Percentiles rank a stretch among this genome's conserved stretches.
Conservation (phyloP, 2,329 filamentous ascomycete genomes). For the Fusarium euwallaceae region DNA sequence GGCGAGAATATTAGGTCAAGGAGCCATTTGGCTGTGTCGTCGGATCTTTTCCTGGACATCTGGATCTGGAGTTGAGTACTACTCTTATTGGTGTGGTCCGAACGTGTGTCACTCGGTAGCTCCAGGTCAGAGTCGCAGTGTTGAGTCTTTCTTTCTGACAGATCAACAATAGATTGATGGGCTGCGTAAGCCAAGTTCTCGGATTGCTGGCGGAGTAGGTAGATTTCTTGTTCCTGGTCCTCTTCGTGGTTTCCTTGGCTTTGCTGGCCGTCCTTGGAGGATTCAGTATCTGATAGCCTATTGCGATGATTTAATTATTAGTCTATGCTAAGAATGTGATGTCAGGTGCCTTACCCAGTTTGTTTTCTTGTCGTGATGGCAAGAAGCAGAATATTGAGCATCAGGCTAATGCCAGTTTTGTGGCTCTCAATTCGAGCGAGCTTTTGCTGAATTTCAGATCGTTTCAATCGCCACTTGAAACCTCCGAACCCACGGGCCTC, state of each 20-base stretch:
- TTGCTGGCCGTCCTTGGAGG: background rate
- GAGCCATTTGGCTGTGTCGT: background rate
- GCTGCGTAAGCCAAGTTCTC: background rate
- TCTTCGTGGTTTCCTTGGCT: background rate
- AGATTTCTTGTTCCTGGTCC: background rate
- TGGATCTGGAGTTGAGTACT: background rate
- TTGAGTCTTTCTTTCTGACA: background rate
- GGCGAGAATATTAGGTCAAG: background rate
- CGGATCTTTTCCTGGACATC: background rate
- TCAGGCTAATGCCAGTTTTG: background rate
- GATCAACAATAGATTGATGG: background rate
- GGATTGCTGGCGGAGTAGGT: background rate
- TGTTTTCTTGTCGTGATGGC: background rate
- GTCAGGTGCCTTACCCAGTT: background rate
- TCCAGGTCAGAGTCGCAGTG: background rate
- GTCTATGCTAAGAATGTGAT: background rate
- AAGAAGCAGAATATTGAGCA: background rate
- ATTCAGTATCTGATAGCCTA: background rate
- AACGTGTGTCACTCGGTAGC: background rate
- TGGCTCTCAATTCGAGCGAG: background rate
- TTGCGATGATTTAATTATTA: background rate
- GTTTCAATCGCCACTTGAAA: background rate
- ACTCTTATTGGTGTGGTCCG: background rate
- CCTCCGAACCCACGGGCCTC: background rate
- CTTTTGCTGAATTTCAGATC: background rate